A percentile compares a stretch with the other conserved stretches of the same genome.
Conservation (phyloP, 148 eudicot species). For the Vaccinium vitisidaea region DNA sequence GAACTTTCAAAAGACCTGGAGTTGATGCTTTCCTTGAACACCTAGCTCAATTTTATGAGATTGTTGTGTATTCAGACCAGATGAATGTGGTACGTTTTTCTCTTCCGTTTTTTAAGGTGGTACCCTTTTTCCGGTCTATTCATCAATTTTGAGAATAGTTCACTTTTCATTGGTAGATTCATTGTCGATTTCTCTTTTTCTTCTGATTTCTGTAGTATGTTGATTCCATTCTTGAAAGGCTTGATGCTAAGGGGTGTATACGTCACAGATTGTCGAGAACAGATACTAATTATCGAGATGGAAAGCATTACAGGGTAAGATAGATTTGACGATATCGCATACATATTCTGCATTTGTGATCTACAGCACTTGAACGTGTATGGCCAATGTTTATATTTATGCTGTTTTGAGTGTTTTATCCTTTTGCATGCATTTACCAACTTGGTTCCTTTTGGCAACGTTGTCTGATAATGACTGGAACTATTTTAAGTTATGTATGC, state of each 20-base stretch:
- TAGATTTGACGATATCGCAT: not conserved
- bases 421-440: not conserved
- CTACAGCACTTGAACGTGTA: not conserved
- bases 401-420: not conserved
- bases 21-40: constrained; percentile 88
- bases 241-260: constrained; percentile 62
- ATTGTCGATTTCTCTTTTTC: not conserved
- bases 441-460: not conserved
- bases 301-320: constrained; percentile 86
- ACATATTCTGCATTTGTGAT: not conserved
- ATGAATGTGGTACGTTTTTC: constrained; percentile 51
- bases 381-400: not conserved
- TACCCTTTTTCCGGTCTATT: not conserved
- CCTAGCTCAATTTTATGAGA: constrained; percentile 73
- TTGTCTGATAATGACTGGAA: not conserved
- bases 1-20: constrained; percentile 96
- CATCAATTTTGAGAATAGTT: not conserved
- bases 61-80: constrained; percentile 82
- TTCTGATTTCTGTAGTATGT: constrained; percentile 62
- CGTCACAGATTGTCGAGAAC: constrained; percentile 61
- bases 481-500: not conserved
- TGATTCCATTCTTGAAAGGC: constrained; percentile 76
- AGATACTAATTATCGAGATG: constrained; percentile 76
- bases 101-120: not conserved
- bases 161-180: not conserved